A percentile compares a stretch with the other conserved stretches of the same genome.
phyloP scores from a whole-genome alignment of 495 filamentous ascomycete species.

The Lineolata rhizophorae region DNA sequence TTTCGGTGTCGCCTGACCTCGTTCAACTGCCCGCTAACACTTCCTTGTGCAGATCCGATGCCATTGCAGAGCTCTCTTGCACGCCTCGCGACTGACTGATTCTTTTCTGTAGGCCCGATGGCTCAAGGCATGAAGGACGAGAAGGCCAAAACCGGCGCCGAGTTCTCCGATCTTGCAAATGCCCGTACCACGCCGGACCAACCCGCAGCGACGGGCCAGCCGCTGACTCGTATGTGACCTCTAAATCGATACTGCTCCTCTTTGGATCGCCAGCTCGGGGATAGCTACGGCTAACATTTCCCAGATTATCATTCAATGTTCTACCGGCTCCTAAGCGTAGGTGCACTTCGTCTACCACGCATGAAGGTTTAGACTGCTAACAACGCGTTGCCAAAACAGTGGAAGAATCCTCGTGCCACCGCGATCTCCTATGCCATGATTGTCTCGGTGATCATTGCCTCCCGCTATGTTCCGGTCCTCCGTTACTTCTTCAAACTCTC shows the following conservation, averaged over 20 bases:
- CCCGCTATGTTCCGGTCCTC: constrained; percentile 73
- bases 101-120: constrained; percentile 36
- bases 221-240: constrained; percentile 45
- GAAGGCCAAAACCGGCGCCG: constrained; percentile 41
- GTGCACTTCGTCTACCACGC: constrained; percentile 14
- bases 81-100: too few relatives aligned
- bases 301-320: constrained; percentile 86
- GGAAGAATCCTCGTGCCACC: constrained; percentile 59
- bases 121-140: constrained; percentile 59
- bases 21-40: too few relatives aligned
- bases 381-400: constrained; percentile 24
- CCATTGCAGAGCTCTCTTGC: too few relatives aligned
- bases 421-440: constrained; percentile 56
- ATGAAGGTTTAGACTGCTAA: constrained; percentile 12
- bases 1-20: too few relatives aligned
- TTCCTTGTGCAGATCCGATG: too few relatives aligned
- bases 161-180: constrained; percentile 56
- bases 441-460: constrained; percentile 64
- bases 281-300: constrained; percentile 6
- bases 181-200: constrained; percentile 43
- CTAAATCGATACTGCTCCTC: background rate
- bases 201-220: constrained; percentile 61
- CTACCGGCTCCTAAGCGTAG: constrained; percentile 60
- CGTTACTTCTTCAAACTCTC: constrained; percentile 74
- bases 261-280: background rate